Conservation (phyloP, 129 eudicot species). For the Chrysanthemum lavandulifolium region DNA sequence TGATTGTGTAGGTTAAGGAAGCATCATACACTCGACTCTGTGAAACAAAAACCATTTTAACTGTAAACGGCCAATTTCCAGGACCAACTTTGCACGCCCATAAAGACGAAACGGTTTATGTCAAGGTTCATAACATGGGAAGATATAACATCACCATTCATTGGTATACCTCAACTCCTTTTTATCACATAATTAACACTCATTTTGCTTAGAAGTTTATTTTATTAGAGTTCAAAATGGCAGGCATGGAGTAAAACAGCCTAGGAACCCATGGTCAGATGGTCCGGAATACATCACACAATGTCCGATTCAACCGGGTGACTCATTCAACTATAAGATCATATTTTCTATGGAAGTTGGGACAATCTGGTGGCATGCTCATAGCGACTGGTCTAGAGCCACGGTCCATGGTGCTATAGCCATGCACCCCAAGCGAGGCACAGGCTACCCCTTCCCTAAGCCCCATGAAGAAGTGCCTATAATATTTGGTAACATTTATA, state of each 20-base stretch:
- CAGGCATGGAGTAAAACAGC: conserved; percentile 81
- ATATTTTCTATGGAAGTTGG: conserved; percentile 64
- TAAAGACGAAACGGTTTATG: conserved; percentile 50
- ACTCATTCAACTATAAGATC: conserved; percentile 41
- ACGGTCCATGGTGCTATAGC: conserved; percentile 66
- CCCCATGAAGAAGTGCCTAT: conserved; percentile 60
- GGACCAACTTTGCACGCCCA: conserved; percentile 56
- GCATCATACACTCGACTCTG: conserved; percentile 53
- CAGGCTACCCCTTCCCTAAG: conserved; percentile 49
- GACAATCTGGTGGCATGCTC: conserved; percentile 77
- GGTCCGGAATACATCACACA: conserved; percentile 76
- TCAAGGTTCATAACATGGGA: conserved; percentile 50
- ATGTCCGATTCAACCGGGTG: conserved; percentile 66
- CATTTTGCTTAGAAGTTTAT: too few relatives aligned
- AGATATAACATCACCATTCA: conserved; percentile 60
- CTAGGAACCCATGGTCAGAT: conserved; percentile 73
- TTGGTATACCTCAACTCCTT: conserved; percentile 33
- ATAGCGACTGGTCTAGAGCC: conserved; percentile 76
- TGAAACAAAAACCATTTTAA: conserved; percentile 51
- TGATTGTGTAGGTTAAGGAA: conserved; percentile 55
- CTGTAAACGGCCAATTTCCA: conserved; percentile 67
- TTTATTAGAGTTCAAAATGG: neutral
- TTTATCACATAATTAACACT: too few relatives aligned
- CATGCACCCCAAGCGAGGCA: conserved; percentile 38
- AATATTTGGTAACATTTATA: conserved; percentile 34